Conservation (phyloP, 352 stramenopile species). For the Phytophthora pseudosyringae region DNA sequence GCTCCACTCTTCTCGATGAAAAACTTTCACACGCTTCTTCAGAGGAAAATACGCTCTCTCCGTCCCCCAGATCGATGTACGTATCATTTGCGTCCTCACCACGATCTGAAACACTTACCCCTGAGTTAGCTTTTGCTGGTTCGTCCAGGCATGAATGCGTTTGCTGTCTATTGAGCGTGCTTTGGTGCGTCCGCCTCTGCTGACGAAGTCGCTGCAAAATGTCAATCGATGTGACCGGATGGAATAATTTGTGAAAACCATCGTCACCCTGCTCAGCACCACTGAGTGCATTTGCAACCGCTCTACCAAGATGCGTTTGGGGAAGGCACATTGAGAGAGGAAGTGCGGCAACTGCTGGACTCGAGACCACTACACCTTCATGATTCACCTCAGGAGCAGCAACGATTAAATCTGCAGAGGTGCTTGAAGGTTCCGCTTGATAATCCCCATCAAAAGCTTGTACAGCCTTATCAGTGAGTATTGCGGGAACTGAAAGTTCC, state of each 20-base stretch:
- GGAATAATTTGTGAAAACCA: conserved; percentile 8
- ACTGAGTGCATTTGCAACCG: conserved; percentile 10
- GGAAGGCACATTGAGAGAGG: background rate
- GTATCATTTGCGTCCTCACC: background rate
- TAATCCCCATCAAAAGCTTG: conserved; percentile 22
- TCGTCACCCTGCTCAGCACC: background rate
- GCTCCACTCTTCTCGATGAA: conserved; percentile 1
- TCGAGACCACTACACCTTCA: background rate
- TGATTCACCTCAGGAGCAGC: background rate
- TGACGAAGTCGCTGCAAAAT: conserved; percentile 37
- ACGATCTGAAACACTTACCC: background rate
- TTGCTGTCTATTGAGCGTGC: conserved; percentile 2
- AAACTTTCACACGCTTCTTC: conserved; percentile 19
- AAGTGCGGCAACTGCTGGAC: background rate
- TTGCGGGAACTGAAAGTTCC: conserved; percentile 22
- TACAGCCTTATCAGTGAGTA: conserved; percentile 36
- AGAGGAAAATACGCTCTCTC: conserved; percentile 8
- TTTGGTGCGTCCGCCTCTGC: conserved; percentile 25
- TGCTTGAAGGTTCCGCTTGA: conserved; percentile 1
- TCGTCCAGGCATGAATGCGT: background rate
- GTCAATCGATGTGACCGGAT: conserved; percentile 16
- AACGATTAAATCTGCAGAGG: background rate
- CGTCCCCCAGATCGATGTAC: background rate
- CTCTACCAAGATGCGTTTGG: conserved; percentile 24
- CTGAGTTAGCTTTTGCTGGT: background rate